Evolutionary conservation across 495 filamentous ascomycete species (phyloP).

Genomic region (Ascobolus immersus): DNA sequence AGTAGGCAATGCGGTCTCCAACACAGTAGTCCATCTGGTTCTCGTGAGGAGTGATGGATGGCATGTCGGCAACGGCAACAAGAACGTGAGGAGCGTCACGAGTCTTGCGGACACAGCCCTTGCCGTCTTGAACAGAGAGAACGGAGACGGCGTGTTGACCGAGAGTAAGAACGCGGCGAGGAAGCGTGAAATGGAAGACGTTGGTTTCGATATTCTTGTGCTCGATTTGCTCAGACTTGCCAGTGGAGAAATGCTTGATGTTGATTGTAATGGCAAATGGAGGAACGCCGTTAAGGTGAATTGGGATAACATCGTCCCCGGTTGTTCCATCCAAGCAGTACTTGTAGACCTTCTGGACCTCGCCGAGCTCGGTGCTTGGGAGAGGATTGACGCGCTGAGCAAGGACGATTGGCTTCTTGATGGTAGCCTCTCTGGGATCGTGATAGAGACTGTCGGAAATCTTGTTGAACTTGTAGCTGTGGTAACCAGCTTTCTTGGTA

Average conservation of each 20-base stretch:
- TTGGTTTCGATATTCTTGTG: constrained; percentile 50
- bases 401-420: constrained; percentile 32
- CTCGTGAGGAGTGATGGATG: constrained; percentile 65
- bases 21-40: constrained; percentile 80
- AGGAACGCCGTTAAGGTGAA: constrained; percentile 51
- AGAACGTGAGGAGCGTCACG: constrained; percentile 45
- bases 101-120: constrained; percentile 51
- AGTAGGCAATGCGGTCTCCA: constrained; percentile 74
- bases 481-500: constrained; percentile 50
- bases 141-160: constrained; percentile 70
- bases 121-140: constrained; percentile 61
- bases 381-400: constrained; percentile 59
- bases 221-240: constrained; percentile 51
- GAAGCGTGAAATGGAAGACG: constrained; percentile 54
- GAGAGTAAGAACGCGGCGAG: constrained; percentile 51
- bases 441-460: constrained; percentile 67
- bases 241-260: constrained; percentile 66
- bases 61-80: constrained; percentile 72
- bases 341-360: constrained; percentile 67
- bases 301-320: constrained; percentile 61
- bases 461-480: constrained; percentile 63
- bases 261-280: constrained; percentile 76
- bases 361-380: constrained; percentile 48
- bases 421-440: constrained; percentile 33
- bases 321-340: constrained; percentile 69